Evolutionary conservation across 2,329 filamentous ascomycete genomes (phyloP).

Genomic region (Aphanocladium album): DNA sequence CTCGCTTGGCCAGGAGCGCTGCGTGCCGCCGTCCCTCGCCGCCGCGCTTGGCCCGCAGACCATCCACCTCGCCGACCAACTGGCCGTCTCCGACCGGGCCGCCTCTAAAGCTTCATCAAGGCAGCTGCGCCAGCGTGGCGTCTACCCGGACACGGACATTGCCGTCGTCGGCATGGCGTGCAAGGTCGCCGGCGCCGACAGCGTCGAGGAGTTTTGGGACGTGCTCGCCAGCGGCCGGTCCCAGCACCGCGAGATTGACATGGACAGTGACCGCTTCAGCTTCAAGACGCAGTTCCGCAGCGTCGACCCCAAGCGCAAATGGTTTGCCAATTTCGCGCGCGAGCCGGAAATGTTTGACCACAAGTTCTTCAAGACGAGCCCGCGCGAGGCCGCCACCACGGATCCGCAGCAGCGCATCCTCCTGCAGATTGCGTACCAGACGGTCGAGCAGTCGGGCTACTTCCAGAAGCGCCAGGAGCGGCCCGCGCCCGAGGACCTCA

Average conservation of each 20-base stretch:
- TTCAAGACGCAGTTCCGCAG: not conserved
- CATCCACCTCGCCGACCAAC: too few species aligned
- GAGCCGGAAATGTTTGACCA: constrained; percentile 30
- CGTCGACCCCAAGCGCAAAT: constrained; percentile 20
- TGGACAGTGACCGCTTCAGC: too few species aligned
- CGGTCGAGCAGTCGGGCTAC: constrained; percentile 27
- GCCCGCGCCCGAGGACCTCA: constrained; percentile 32
- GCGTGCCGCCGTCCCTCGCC: too few species aligned
- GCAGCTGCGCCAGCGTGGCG: not conserved
- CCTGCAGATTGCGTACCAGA: constrained; percentile 38
- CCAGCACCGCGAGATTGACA: constrained; percentile 16
- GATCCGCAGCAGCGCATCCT: constrained; percentile 36
- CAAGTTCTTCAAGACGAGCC: constrained; percentile 36
- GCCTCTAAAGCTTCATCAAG: not conserved
- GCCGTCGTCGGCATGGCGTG: constrained; percentile 37
- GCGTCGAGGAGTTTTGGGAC: constrained; percentile 31
- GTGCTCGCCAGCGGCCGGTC: constrained; percentile 16
- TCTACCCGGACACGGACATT: constrained; percentile 16
- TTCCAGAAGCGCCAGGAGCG: not conserved
- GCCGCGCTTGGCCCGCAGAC: too few species aligned
- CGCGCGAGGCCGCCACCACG: constrained; percentile 31
- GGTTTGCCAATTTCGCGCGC: constrained; percentile 22
- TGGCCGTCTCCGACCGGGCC: too few species aligned
- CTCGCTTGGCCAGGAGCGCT: too few species aligned
- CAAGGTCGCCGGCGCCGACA: constrained; percentile 30